Evolutionary conservation across 192 early-diverging fungal species (phyloP).

Genomic region (Hyaloraphidium curvatum): DNA sequence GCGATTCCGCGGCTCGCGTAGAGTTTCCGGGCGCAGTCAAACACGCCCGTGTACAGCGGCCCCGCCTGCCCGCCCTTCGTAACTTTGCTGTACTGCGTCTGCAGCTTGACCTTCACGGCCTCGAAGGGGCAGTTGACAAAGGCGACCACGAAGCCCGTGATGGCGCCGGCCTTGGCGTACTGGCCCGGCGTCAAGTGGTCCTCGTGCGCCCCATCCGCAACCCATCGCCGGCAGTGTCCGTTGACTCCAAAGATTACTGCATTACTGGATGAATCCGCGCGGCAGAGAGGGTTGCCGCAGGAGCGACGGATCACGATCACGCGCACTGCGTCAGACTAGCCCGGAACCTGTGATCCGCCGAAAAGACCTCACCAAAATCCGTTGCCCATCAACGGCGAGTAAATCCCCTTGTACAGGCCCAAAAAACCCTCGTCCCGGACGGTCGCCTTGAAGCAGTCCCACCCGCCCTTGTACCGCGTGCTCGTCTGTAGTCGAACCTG

Average conservation of each 20-base stretch:
- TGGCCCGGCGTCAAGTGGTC: slow-evolving; percentile 14
- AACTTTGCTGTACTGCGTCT: slow-evolving; percentile 27
- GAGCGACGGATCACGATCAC: too few species aligned
- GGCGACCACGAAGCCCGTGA: slow-evolving; percentile 45
- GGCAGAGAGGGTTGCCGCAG: too few species aligned
- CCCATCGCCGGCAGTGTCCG: neutral
- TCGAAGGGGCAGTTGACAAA: slow-evolving; percentile 53
- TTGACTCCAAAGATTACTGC: neutral
- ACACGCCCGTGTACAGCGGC: slow-evolving; percentile 6
- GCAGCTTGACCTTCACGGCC: slow-evolving; percentile 45
- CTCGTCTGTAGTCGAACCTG: slow-evolving; percentile 44
- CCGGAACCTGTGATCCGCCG: neutral
- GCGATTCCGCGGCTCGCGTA: slow-evolving; percentile 7
- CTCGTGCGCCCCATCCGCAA: neutral
- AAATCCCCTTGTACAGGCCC: slow-evolving; percentile 50
- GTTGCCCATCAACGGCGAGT: slow-evolving; percentile 46
- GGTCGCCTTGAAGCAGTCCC: slow-evolving; percentile 31
- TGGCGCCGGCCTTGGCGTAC: slow-evolving; percentile 30
- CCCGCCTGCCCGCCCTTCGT: neutral
- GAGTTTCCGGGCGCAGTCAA: slow-evolving; percentile 9
- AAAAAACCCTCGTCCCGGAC: slow-evolving; percentile 34
- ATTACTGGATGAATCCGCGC: neutral
- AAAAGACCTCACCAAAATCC: slow-evolving; percentile 36
- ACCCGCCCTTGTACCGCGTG: slow-evolving; percentile 32
- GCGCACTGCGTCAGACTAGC: too few species aligned